Percentiles rank a stretch among this genome's conserved stretches.
These are phyloP conservation scores for Eutrema heterophyllum DNA, from an alignment of 345 rosid genomes.

Conservation along the genomic window DNA sequence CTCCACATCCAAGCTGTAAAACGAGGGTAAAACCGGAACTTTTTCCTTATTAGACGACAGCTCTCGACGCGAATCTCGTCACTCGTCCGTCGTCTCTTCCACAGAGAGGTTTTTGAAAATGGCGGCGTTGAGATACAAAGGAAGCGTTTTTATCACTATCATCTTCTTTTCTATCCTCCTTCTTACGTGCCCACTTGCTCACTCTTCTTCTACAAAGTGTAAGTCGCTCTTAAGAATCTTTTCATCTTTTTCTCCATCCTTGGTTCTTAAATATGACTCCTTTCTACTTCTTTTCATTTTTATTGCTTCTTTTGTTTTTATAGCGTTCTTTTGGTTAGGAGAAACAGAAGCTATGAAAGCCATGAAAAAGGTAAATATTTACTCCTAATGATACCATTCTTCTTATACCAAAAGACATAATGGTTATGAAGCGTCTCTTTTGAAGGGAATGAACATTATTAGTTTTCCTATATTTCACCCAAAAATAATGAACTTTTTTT, in stretches of 20 bases:
- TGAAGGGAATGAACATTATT: neutral
- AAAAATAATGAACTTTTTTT: neutral
- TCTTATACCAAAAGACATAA: neutral
- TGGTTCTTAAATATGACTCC: neutral
- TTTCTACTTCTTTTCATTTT: neutral
- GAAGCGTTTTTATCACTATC: slow-evolving; percentile 15
- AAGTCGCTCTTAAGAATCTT: neutral
- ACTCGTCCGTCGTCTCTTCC: neutral
- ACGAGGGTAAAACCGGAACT: slow-evolving; percentile 20
- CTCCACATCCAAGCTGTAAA: neutral
- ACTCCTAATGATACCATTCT: neutral
- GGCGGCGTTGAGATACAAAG: slow-evolving; percentile 30
- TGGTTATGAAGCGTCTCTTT: neutral
- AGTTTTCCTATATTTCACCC: neutral
- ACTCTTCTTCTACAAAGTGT: slow-evolving; percentile 27
- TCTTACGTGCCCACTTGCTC: neutral
- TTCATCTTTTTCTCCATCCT: neutral
- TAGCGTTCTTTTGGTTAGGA: slow-evolving; percentile 24
- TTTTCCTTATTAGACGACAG: slow-evolving; percentile 19
- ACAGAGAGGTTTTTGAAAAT: slow-evolving; percentile 14
- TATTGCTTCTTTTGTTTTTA: neutral
- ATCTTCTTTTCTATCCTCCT: slow-evolving; percentile 4
- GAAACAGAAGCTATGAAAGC: slow-evolving; percentile 18
- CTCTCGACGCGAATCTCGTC: neutral
- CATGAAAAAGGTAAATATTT: slow-evolving; percentile 13